phyloP scores from a whole-genome alignment of 345 rosid genomes.

The Hibiscus tridactylites region DNA sequence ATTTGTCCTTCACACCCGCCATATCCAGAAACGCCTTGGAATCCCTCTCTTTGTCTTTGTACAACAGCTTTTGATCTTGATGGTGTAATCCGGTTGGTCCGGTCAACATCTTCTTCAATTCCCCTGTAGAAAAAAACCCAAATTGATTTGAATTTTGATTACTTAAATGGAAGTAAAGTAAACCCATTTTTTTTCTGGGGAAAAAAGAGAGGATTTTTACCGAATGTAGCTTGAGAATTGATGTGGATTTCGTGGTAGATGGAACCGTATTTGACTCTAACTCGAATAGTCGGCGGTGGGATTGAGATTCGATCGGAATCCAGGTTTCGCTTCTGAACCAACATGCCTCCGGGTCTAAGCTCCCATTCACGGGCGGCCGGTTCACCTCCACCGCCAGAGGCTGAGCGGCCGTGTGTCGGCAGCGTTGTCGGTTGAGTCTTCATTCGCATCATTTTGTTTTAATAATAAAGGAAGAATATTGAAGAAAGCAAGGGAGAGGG shows the following conservation, averaged over 20 bases:
- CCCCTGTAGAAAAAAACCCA: conserved; percentile 42
- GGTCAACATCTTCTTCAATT: conserved; percentile 82
- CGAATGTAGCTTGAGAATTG: conserved; percentile 84
- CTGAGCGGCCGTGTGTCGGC: conserved; percentile 39
- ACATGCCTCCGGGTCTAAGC: conserved; percentile 96
- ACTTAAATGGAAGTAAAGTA: neutral
- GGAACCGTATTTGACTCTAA: conserved; percentile 79
- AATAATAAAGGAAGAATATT: neutral
- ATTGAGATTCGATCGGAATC: conserved; percentile 54
- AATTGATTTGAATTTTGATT: neutral
- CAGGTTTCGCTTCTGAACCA: conserved; percentile 81
- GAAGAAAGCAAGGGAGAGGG: neutral
- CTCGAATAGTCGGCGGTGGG: conserved; percentile 82
- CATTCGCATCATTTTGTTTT: conserved; percentile 55
- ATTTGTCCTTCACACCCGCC: conserved; percentile 81
- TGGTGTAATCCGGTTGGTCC: conserved; percentile 88
- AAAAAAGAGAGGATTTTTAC: conserved; percentile 22
- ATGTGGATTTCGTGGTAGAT: conserved; percentile 73
- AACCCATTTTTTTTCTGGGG: neutral
- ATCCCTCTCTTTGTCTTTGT: conserved; percentile 91
- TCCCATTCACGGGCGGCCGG: conserved; percentile 69
- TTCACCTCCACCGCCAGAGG: conserved; percentile 23
- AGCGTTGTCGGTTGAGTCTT: conserved; percentile 46
- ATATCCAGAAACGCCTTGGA: conserved; percentile 80
- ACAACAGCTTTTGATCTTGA: conserved; percentile 85